Evolutionary conservation across 2,329 filamentous ascomycete genomes (phyloP), one percentile per base, ranked within the genome.

Genomic region (Leptographium radiaticola): DNA sequence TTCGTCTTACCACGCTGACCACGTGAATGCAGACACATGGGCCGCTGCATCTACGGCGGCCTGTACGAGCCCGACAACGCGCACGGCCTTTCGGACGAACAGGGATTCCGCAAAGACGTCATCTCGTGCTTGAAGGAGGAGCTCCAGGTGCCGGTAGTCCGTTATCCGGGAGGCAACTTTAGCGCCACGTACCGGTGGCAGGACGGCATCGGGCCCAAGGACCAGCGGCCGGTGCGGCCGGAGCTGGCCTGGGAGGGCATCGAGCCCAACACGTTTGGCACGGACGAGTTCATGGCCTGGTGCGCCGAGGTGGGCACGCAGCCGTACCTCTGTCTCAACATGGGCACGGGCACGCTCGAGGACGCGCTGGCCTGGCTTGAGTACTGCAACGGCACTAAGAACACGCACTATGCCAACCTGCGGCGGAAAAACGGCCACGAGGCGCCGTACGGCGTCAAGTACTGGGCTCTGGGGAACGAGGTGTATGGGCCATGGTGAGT

Each of bases 261-360:
- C 1, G 88, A 93, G 70, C 79, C 75, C 33, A 93, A 93, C 65
- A 73, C 84, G 57, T 90, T 93, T 62, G 87, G 87, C 55, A 93
- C 87, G 0, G 86, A 93, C 66, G 88, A 93, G 71, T 93, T 93
- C 68, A 80, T 93, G 76, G 76, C 83, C 60, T 91, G 86, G 86
- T 88, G 87, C 58, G 75, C 83, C 59, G 71, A 79, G 11, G 79
- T 89, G 9, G 80, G 80, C 30, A 85, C 86, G 0, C 84, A 90
- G 71, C 87, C 87, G 6, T 93, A 89, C 65, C 74, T 93, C 43
- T 84, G 80, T 58, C 71, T 93, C 55, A 93, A 93, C 71, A 84
- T 93, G 66, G 87, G 87, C 54, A 93, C 87, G 2, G 87, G 85
- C 57, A 82, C 73, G 42, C 68, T 71, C 6, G 67, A 72, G 56